Base-by-base conservation (phyloP, 1,139 yeast genomes). In the Saccharomyces hybrid region DNA sequence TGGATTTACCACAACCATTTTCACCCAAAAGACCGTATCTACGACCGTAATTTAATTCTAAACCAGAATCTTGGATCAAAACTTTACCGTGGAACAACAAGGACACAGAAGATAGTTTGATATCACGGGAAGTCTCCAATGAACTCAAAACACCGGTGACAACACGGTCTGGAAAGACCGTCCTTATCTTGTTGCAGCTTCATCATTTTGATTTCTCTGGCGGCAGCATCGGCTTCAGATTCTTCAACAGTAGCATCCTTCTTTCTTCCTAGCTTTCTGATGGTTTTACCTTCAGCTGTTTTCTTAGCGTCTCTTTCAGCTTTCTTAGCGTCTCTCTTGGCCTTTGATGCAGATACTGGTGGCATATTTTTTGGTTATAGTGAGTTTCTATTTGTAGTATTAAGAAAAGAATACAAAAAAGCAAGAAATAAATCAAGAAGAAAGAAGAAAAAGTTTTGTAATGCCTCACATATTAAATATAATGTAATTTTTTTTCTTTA, bases 1-100 rank as follows among this genome's bases (percentile, higher is more conserved):
- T 93, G 48, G 98, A 90, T 75, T 93, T 93, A 78, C 99, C 99
- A 78, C 99, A 93, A 61, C 99, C 99, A 74, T 93, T 93, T 75
- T 91, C 98, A 71, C 99, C 99, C 66, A 95, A 80, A 63, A 93
- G 80, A 76, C 96, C 96, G 72, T 95, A 93, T 75, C 97, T 84
- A 77, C 97, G 88, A 70, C 99, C 99, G 74, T 84, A 91, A 77
- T 93, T 95, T 76, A 93, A 83, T 78, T 93, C 99, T 66, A 93
- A 75, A 51, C 79, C 80, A 48, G 98, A 85, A 74, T 93, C 99
- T 75, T 89, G 97, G 66, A 93, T 80, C 71, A 93, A 78, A 56
- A 93, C 97, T 72, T 91, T 93, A 78, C 99, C 99, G 75, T 93
- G 99, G 84, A 93, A 93, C 64, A 90, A 82, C 66, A 93, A 80